Evolutionary conservation across 495 filamentous ascomycete genomes (phyloP), one percentile per base, ranked within the genome.

Genomic region (Penicillium herquei): DNA sequence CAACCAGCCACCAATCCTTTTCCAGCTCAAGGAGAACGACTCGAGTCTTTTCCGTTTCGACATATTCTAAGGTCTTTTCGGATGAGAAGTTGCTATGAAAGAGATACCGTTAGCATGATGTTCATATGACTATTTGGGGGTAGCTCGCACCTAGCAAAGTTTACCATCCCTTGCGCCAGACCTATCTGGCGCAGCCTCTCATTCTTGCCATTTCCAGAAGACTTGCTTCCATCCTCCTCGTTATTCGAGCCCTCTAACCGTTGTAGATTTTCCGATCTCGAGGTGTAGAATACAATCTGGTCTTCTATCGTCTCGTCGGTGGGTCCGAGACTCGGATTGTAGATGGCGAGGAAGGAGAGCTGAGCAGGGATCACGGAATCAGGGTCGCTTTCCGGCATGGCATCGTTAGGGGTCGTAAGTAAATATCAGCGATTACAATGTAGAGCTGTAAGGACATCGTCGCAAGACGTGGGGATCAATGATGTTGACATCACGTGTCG

Each of bases 91-190:
- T 88, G 59, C 87, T 89, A 52, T 13, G 39, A 14, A 39, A 45
- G n/a, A 51, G 16, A 51, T 26, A 1, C 8, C 8, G 7, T 39
- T 35, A 66, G 63, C 26, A 33, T 50, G 5, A 16, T 39, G 33
- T 18, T 44, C 18, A 37, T 34, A 51, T 31, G 18, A 11, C 16
- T 21, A 13, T 1, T 59, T 52, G 39, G 50, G 41, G 52, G 53
- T 41, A 62, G 41, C 51, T 21, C 73, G 49, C 69, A 89, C 86
- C 79, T 84, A 58, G 89, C 88, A 73, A 99, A 98, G 70, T 87
- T 88, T 54, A 96, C 90, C 84, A 98, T 96, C 51, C 92, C 94
- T 77, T 99, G 94, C 49, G 94, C 95, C 59, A 98, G 82, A n/a
- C 94, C 94, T 68, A 98, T 89, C 74, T 96, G 91, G 57, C 95